Evolutionary conservation across 1,139 yeast genomes (phyloP).

Genomic region (Yamadazyma trypodendri): DNA sequence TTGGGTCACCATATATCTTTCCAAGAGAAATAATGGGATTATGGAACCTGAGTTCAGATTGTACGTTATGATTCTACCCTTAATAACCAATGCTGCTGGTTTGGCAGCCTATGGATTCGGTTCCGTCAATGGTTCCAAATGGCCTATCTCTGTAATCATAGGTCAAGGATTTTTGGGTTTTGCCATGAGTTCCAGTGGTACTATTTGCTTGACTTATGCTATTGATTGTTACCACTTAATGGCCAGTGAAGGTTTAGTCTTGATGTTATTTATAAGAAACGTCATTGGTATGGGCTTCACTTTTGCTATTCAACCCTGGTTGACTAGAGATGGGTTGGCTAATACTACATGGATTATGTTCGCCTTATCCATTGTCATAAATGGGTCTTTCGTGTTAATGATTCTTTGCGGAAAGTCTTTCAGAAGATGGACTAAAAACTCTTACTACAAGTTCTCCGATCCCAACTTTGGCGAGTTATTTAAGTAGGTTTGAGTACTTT

Average conservation of each 20-base stretch:
- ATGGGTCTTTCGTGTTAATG: conserved; percentile 39
- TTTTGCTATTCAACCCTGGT: conserved; percentile 50
- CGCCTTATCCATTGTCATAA: conserved; percentile 41
- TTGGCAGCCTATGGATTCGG: conserved; percentile 40
- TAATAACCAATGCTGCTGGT: conserved; percentile 42
- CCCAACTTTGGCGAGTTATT: too few species aligned
- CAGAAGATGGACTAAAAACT: conserved; percentile 30
- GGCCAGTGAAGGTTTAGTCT: conserved; percentile 55
- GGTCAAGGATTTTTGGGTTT: conserved; percentile 58
- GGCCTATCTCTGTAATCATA: conserved; percentile 54
- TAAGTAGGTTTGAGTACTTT: too few species aligned
- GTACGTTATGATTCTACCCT: conserved; percentile 37
- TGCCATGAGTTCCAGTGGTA: conserved; percentile 58
- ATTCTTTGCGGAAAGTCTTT: conserved; percentile 42
- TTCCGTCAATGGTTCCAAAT: conserved; percentile 28
- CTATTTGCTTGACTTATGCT: conserved; percentile 54
- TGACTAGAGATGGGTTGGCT: conserved; percentile 34
- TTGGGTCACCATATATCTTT: conserved; percentile 32
- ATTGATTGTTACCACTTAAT: conserved; percentile 59
- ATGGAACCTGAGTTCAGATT: conserved; percentile 44
- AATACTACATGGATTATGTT: conserved; percentile 49
- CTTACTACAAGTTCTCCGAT: conserved; percentile 23
- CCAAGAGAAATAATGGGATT: conserved; percentile 36
- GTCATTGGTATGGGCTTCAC: conserved; percentile 49
- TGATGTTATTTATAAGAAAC: conserved; percentile 47